Conservation (phyloP, 805 yeast genomes). For the Teunomyces gatunensis region DNA sequence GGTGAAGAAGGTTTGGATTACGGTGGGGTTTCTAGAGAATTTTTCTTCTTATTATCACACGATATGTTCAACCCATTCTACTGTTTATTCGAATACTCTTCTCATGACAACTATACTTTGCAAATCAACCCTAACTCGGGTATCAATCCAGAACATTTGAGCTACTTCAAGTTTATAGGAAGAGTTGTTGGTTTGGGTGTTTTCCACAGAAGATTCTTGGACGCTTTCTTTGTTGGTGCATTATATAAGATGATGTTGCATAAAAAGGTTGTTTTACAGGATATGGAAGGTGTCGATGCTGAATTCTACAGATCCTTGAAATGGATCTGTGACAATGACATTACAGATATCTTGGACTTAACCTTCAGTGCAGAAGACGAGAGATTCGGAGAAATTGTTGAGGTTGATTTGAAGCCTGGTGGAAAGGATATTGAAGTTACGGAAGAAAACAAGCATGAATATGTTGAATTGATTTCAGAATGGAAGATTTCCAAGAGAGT, state of each 20-base stretch:
- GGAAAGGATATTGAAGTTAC: constrained; percentile 90
- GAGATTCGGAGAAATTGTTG: constrained; percentile 88
- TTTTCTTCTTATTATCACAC: constrained; percentile 92
- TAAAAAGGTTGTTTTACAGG: constrained; percentile 91
- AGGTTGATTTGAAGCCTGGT: constrained; percentile 83
- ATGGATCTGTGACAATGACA: constrained; percentile 95
- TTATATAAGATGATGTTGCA: constrained; percentile 95
- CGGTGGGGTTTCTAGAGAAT: constrained; percentile 99
- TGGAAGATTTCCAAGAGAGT: constrained; percentile 94
- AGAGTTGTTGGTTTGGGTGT: constrained; percentile 98
- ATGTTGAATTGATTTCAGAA: constrained; percentile 90
- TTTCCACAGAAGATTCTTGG: constrained; percentile 96
- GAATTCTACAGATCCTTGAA: constrained; percentile 92
- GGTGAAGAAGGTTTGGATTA: constrained; percentile 99
- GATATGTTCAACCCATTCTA: constrained; percentile 99
- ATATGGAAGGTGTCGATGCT: constrained; percentile 98
- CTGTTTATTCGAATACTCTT: constrained; percentile 94
- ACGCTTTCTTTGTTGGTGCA: constrained; percentile 98
- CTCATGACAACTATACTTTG: constrained; percentile 95
- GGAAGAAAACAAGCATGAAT: constrained; percentile 92
- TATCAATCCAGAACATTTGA: constrained; percentile 95
- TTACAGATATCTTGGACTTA: constrained; percentile 74
- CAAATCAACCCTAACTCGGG: constrained; percentile 98
- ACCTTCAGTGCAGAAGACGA: constrained; percentile 91
- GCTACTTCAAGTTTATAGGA: constrained; percentile 96